Conservation (phyloP, 768 basidiomycete species). For the Boletus barrowsii region DNA sequence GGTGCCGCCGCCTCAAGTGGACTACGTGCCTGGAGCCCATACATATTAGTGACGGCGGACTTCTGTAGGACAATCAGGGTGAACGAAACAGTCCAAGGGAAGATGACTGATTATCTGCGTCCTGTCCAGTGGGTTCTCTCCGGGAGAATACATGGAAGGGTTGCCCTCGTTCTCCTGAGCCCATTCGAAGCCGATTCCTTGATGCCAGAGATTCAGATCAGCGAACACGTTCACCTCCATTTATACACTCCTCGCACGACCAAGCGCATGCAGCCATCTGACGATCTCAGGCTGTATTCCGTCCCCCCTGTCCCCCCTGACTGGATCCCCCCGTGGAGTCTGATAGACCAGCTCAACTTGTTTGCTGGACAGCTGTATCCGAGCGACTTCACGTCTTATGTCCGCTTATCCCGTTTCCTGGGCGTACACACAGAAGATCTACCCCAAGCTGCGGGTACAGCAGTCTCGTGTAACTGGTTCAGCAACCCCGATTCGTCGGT, state of each 20-base stretch:
- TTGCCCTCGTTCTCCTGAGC: neutral
- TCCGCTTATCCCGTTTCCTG: neutral
- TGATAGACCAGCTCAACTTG: neutral
- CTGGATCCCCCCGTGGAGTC: neutral
- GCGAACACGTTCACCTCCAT: neutral
- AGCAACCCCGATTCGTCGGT: neutral
- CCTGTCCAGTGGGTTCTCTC: neutral
- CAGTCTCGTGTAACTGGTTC: neutral
- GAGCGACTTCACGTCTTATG: neutral
- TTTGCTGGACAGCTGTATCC: neutral
- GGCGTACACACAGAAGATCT: neutral
- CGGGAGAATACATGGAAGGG: neutral
- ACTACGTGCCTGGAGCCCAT: neutral
- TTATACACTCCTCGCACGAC: too few relatives aligned
- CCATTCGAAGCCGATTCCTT: neutral
- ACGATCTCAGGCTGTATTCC: neutral
- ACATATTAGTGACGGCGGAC: neutral
- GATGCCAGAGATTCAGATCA: neutral
- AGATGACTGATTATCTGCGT: neutral
- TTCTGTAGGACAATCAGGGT: neutral
- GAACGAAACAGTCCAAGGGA: neutral
- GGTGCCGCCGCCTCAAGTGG: neutral
- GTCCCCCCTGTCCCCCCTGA: neutral
- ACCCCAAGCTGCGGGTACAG: neutral
- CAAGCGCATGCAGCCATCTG: neutral